phyloP scores from a whole-genome alignment of 768 basidiomycete species.

The Trametes cinnabarina region DNA sequence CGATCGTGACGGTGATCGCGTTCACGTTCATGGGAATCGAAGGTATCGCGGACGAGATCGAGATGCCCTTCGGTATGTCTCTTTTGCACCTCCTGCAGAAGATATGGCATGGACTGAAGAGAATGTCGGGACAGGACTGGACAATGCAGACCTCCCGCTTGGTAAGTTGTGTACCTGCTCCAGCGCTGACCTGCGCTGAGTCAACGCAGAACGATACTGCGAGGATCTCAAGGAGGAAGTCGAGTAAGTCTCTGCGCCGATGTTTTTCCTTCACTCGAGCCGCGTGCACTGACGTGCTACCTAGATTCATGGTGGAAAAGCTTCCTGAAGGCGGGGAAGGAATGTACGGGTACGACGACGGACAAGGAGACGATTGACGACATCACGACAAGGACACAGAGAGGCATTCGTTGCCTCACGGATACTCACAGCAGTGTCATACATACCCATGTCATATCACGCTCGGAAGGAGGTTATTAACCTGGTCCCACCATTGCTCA shows the following conservation, averaged over 20 bases:
- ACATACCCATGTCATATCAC: neutral
- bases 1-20: conserved; percentile 81
- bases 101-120: neutral
- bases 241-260: conserved; percentile 49
- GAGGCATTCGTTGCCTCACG: neutral
- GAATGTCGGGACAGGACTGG: conserved; percentile 25
- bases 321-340: conserved; percentile 76
- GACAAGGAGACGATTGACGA: conserved; percentile 75
- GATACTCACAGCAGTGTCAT: neutral
- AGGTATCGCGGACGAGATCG: conserved; percentile 92
- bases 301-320: conserved; percentile 65
- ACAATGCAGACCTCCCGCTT: conserved; percentile 69
- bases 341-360: conserved; percentile 71
- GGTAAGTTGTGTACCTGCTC: conserved; percentile 44
- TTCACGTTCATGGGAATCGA: conserved; percentile 95
- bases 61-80: conserved; percentile 84
- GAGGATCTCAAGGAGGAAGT: conserved; percentile 85
- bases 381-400: neutral
- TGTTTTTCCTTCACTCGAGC: neutral
- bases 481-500: too few relatives aligned
- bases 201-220: conserved; percentile 69
- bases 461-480: neutral
- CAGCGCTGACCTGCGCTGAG: neutral
- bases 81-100: neutral
- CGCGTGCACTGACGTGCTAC: neutral